Conservation (phyloP, 495 filamentous ascomycete species). For the Trichoderma gamsii region DNA sequence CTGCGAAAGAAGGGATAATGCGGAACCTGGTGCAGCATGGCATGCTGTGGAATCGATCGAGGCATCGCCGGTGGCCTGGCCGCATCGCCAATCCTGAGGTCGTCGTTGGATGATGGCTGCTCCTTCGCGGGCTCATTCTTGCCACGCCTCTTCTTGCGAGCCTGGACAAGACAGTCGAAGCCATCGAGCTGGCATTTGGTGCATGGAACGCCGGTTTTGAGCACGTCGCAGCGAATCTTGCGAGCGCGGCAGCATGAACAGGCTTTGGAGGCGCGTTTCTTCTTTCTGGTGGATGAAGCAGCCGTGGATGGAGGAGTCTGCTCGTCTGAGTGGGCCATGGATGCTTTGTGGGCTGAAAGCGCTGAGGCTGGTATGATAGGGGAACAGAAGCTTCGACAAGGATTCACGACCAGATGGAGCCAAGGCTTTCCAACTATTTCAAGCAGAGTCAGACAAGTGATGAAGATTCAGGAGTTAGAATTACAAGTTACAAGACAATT, state of each 20-base stretch:
- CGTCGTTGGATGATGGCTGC: neutral
- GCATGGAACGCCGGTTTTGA: conserved; percentile 41
- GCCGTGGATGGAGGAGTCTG: neutral
- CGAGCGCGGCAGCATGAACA: conserved; percentile 45
- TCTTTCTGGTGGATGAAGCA: neutral
- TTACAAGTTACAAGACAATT: no score
- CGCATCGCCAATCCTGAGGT: neutral
- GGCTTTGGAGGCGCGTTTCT: conserved; percentile 36
- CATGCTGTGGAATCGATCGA: conserved; percentile 11
- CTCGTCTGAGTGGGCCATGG: neutral
- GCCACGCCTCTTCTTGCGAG: conserved; percentile 15
- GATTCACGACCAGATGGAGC: neutral
- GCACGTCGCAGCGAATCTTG: conserved; percentile 48
- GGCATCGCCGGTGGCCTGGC: neutral
- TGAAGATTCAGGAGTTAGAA: no score
- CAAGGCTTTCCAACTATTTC: neutral
- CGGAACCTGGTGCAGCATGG: conserved; percentile 16
- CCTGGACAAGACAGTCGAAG: conserved; percentile 28
- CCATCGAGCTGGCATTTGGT: conserved; percentile 42
- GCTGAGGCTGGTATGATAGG: neutral
- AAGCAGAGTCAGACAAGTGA: no score
- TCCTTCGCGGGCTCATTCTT: neutral
- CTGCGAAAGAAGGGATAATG: conserved; percentile 15
- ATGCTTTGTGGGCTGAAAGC: neutral
- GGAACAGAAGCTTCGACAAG: neutral